phyloP scores from a whole-genome alignment of 805 yeast genomes.

The Kazachstania psychrophila region DNA sequence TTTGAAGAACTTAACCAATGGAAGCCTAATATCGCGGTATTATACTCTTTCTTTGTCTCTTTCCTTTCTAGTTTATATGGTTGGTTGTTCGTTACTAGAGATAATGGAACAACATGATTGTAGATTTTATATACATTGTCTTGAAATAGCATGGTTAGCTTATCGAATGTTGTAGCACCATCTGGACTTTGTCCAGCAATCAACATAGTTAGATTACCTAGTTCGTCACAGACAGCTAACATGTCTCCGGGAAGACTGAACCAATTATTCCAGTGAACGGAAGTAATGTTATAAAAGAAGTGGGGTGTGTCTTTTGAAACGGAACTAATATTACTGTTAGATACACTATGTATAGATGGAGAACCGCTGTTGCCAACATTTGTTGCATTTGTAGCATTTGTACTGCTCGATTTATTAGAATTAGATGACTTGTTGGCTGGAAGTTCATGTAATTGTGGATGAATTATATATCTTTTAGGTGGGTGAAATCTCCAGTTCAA shows the following conservation, averaged over 20 bases:
- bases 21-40: constrained; percentile 34
- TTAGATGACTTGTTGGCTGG: constrained; percentile 1
- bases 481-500: constrained; percentile 65
- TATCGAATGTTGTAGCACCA: constrained; percentile 28
- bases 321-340: not conserved
- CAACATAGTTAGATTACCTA: constrained; percentile 55
- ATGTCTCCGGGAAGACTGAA: constrained; percentile 52
- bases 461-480: constrained; percentile 25
- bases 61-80: constrained; percentile 31
- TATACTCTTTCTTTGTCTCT: constrained; percentile 30
- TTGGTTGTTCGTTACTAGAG: constrained; percentile 27
- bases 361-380: constrained; percentile 2
- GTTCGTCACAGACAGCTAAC: constrained; percentile 65
- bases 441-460: constrained; percentile 25
- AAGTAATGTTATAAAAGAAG: constrained; percentile 31
- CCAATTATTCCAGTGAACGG: constrained; percentile 62
- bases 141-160: constrained; percentile 30
- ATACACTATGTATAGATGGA: not conserved
- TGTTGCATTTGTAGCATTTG: not conserved
- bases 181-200: constrained; percentile 41
- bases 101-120: constrained; percentile 23
- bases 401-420: not conserved
- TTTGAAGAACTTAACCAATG: constrained; percentile 35
- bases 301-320: constrained; percentile 18
- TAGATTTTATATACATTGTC: constrained; percentile 30